These are phyloP conservation scores for Lojkania enalia DNA, from an alignment of 2,329 filamentous ascomycete genomes.

Conservation along the genomic window DNA sequence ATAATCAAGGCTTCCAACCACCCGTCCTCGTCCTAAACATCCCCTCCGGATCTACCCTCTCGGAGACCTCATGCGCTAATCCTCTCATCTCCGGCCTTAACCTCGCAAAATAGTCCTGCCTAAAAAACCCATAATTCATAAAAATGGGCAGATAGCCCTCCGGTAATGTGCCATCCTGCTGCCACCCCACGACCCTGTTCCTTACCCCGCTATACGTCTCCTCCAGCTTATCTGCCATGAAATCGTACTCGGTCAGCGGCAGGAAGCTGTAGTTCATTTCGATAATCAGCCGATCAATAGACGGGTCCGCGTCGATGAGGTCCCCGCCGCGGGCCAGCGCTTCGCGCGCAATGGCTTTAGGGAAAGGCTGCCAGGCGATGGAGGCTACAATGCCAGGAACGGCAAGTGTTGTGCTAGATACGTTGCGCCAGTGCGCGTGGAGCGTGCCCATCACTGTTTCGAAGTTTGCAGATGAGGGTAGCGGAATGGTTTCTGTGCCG, in stretches of 20 bases:
- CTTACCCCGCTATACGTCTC: constrained; percentile 45
- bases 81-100: constrained; percentile 38
- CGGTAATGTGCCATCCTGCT: constrained; percentile 44
- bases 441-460: constrained; percentile 32
- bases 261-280: constrained; percentile 51
- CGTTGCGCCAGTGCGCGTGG: constrained; percentile 36
- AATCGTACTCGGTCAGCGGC: constrained; percentile 34
- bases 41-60: constrained; percentile 46
- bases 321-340: constrained; percentile 29
- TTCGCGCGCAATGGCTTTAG: constrained; percentile 29
- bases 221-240: constrained; percentile 47
- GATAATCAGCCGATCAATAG: constrained; percentile 50
- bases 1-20: constrained; percentile 46
- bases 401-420: constrained; percentile 25
- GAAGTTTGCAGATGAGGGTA: constrained; percentile 28
- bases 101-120: constrained; percentile 52
- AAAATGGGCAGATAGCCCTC: constrained; percentile 51
- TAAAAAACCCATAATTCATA: constrained; percentile 53
- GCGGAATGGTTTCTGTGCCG: constrained; percentile 37
- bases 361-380: constrained; percentile 43
- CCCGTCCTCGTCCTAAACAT: constrained; percentile 49
- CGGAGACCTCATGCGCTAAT: constrained; percentile 41
- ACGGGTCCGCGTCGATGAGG: constrained; percentile 47
- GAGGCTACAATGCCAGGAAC: constrained; percentile 38
- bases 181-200: constrained; percentile 42